Percentiles rank a stretch among this genome's conserved stretches.
phyloP scores from a whole-genome alignment of 495 filamentous ascomycete genomes.

The Aspergillus nidulans region DNA sequence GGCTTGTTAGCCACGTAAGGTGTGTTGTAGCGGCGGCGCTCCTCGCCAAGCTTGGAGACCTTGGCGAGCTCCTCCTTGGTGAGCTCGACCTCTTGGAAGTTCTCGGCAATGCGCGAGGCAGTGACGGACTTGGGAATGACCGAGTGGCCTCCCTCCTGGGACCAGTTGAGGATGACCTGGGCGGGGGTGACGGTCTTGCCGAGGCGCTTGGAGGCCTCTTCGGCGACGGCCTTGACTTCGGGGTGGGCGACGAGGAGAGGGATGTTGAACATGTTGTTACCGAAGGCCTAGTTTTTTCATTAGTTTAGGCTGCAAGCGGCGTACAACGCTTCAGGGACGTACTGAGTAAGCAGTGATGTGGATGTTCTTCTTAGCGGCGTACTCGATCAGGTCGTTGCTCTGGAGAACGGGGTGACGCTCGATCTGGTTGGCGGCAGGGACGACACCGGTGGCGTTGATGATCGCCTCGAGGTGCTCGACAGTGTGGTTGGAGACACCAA shows the following conservation, averaged over 20 bases:
- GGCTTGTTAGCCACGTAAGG: conserved; percentile 43
- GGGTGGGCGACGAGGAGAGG: conserved; percentile 43
- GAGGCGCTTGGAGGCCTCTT: conserved; percentile 36
- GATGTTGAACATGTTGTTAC: conserved; percentile 42
- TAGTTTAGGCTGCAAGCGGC: background rate
- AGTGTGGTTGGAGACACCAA: conserved; percentile 50
- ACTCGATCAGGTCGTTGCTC: conserved; percentile 39
- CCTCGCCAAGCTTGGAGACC: conserved; percentile 37
- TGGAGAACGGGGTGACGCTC: conserved; percentile 49
- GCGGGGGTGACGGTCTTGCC: conserved; percentile 36
- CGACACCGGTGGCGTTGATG: conserved; percentile 45
- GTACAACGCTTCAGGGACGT: conserved; percentile 7
- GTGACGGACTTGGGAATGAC: conserved; percentile 51
- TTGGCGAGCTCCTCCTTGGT: conserved; percentile 42
- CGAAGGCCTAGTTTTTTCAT: conserved; percentile 33
- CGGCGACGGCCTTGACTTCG: conserved; percentile 42
- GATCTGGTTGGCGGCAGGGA: conserved; percentile 48
- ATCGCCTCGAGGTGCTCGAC: conserved; percentile 46
- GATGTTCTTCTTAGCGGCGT: conserved; percentile 43
- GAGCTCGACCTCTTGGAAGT: conserved; percentile 48
- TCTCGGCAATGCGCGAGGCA: conserved; percentile 41
- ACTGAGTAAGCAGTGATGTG: conserved; percentile 49
- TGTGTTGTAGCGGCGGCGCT: conserved; percentile 46
- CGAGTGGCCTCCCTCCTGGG: conserved; percentile 43
- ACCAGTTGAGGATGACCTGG: conserved; percentile 47